Conservation (phyloP, 306 rosid genomes). For the Casuarina equisetifolia region DNA sequence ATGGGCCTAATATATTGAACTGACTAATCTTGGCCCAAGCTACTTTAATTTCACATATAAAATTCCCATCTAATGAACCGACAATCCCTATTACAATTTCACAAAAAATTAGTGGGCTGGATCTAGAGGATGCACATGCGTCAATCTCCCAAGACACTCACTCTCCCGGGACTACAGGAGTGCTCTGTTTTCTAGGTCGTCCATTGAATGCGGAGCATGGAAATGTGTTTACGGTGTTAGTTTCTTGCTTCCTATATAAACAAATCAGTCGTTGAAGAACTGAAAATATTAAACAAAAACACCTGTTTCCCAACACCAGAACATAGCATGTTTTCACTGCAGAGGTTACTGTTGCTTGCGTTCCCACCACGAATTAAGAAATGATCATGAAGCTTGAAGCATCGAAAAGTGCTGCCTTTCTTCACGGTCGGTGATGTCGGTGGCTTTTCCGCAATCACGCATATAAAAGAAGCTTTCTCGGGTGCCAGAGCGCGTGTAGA, state of each 20-base stretch:
- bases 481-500: background rate
- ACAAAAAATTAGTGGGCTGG: no score
- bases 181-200: background rate
- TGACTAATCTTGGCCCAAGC: no score
- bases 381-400: background rate
- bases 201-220: background rate
- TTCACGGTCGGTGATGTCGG: conserved; percentile 15
- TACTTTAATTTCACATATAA: no score
- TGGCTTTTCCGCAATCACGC: conserved; percentile 3
- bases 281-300: background rate
- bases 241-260: background rate
- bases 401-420: background rate
- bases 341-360: background rate
- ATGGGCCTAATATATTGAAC: no score
- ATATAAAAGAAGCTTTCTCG: background rate
- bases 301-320: background rate
- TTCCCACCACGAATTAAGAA: background rate
- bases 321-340: background rate
- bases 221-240: background rate
- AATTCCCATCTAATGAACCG: no score
- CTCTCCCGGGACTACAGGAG: background rate
- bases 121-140: no score
- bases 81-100: no score
- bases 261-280: background rate
- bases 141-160: no score